phyloP scores from a whole-genome alignment of 257 asterid genomes.

The Solanum paucissectum region DNA sequence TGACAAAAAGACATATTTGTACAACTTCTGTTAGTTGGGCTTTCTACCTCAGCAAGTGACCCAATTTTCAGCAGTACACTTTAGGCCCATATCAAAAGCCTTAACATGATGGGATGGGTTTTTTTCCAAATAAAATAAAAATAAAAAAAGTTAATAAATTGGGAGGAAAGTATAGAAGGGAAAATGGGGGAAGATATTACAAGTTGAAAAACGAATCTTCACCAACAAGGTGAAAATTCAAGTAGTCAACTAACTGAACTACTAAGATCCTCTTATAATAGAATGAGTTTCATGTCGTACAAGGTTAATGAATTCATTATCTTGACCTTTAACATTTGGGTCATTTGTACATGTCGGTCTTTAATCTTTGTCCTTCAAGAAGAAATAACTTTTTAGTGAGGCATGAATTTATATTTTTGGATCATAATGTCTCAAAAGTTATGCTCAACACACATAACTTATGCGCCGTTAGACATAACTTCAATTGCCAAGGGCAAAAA shows the following conservation, averaged over 20 bases:
- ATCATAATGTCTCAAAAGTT: not conserved
- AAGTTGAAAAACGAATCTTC: too few species aligned
- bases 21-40: not conserved
- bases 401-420: too few species aligned
- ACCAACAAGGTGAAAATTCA: not conserved
- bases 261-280: rapidly evolving
- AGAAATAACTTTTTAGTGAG: too few species aligned
- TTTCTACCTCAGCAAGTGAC: not conserved
- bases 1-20: not conserved
- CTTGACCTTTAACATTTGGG: not conserved
- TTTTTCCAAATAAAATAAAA: not conserved
- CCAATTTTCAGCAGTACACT: not conserved
- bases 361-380: not conserved
- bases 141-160: too few species aligned
- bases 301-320: not conserved
- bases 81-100: not conserved
- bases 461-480: too few species aligned
- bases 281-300: not conserved
- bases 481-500: too few species aligned
- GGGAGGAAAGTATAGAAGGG: not conserved
- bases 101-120: not conserved
- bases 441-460: not conserved
- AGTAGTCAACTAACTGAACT: rapidly evolving
- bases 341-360: too few species aligned
- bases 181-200: not conserved